A percentile compares a stretch with the other conserved stretches of the same genome.
These are phyloP conservation scores for Xylaria castorea DNA, from an alignment of 495 filamentous ascomycete species.

Conservation along the genomic window DNA sequence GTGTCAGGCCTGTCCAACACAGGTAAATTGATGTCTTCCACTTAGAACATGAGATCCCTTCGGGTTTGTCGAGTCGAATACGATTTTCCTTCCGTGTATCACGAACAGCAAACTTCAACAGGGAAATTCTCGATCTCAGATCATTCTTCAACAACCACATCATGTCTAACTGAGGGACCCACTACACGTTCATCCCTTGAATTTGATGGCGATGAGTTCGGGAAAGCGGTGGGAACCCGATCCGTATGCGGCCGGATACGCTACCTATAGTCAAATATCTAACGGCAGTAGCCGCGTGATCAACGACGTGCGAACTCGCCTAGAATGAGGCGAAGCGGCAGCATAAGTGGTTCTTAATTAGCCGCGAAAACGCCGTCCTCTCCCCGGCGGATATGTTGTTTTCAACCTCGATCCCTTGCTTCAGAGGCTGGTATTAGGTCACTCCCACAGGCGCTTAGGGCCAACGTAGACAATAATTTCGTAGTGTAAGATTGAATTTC, in stretches of 20 bases:
- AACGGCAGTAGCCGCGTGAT: not conserved
- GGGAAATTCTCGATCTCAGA: not conserved
- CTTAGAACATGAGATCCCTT: not conserved
- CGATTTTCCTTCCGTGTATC: not conserved
- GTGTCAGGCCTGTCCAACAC: not conserved
- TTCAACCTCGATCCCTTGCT: not conserved
- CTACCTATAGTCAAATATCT: not conserved
- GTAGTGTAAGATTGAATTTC: not conserved
- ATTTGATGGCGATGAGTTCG: not conserved
- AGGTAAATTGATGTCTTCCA: not conserved
- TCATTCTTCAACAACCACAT: not conserved
- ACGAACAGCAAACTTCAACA: slow-evolving; percentile 5
- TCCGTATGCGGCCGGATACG: not conserved
- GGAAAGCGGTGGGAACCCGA: not conserved
- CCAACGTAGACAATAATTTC: not conserved
- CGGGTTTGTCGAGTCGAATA: not conserved
- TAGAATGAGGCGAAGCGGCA: not conserved
- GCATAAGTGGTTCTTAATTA: not conserved
- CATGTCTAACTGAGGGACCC: not conserved
- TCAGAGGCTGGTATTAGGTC: not conserved
- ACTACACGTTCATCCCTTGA: not conserved
- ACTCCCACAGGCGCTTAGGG: not conserved
- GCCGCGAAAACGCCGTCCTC: not conserved
- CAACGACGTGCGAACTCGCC: not conserved
- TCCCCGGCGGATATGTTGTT: not conserved